Evolutionary conservation across 2,329 filamentous ascomycete genomes (phyloP), one percentile per base, ranked within the genome.

Genomic region (Clarireedia paspali): DNA sequence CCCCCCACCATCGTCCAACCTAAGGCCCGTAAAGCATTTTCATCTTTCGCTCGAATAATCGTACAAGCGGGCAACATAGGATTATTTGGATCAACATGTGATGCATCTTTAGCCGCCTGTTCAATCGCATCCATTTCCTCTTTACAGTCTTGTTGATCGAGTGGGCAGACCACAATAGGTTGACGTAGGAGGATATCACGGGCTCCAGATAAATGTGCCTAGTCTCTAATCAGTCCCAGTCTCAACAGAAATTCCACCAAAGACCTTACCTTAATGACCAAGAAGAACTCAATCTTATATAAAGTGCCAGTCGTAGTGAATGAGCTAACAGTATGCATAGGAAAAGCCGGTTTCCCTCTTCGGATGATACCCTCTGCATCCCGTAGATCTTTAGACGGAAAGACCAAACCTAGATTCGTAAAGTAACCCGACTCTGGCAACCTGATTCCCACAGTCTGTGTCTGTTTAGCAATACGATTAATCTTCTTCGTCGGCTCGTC

Each of bases 101-200:
- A 87, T 2, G 94, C 92, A 64, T 97, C 92, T 71, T 91, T 92
- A 45, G 94, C 94, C 0, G 94, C 89, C 72, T 96, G 90, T 69
- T 96, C 91, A 61, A 99, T 97, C 39, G 91, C 91, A 66, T 96
- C 91, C 90, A 99, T 96, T 74, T 97, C 94, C 69, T 96, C 91
- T 71, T 95, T 96, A 74, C 94, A 99, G 15, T 87, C 89, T 63
- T 95, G 89, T 67, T 96, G 90, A 68, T 99, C 94, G 60, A 96
- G 83, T 0, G 94, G 92, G 67, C 92, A 97, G 51, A 97, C 94
- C 36, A 97, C 90, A 57, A 99, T 96, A 5, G 90, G 91, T 71
- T 97, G 89, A 53, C 92, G 84, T 45, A 97, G 79, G 30, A 84
- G 78, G 55, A 99, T 95, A 70, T 99, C 92, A 72, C 88, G 84